Evolutionary conservation across 345 rosid genomes (phyloP).

Genomic region (Barbarea vulgaris): DNA sequence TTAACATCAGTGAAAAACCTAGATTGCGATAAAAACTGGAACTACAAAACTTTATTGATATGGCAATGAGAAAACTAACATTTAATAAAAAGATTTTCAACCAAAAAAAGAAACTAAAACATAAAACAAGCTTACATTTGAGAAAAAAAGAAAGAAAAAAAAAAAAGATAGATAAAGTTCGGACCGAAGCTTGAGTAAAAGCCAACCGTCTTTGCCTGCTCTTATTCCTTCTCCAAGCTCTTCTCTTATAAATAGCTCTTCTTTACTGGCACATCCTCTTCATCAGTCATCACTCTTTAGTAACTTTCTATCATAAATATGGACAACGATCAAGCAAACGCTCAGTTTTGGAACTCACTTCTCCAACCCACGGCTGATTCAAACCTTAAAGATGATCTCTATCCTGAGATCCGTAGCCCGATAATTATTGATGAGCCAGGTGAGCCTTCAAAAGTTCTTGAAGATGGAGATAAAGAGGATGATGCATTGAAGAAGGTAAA

Average conservation of each 20-base stretch:
- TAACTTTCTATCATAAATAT: conserved; percentile 1
- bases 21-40: background rate
- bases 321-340: conserved; percentile 6
- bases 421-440: background rate
- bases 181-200: conserved; percentile 19
- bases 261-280: background rate
- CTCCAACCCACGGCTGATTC: background rate
- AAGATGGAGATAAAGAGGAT: background rate
- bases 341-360: conserved; percentile 25
- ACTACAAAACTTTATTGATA: background rate
- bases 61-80: background rate
- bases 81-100: background rate
- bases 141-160: background rate
- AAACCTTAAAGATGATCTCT: background rate
- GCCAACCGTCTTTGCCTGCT: conserved; percentile 27
- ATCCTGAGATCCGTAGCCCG: conserved; percentile 4
- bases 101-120: background rate
- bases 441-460: background rate
- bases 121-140: too few relatives aligned
- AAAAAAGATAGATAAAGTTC: conserved; percentile 5
- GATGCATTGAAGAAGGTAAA: background rate
- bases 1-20: background rate
- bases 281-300: background rate
- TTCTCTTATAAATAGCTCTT: conserved; percentile 5
- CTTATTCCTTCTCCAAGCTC: background rate